phyloP scores from a whole-genome alignment of 768 basidiomycete species.

The Coprinopsis marcescibilis region DNA sequence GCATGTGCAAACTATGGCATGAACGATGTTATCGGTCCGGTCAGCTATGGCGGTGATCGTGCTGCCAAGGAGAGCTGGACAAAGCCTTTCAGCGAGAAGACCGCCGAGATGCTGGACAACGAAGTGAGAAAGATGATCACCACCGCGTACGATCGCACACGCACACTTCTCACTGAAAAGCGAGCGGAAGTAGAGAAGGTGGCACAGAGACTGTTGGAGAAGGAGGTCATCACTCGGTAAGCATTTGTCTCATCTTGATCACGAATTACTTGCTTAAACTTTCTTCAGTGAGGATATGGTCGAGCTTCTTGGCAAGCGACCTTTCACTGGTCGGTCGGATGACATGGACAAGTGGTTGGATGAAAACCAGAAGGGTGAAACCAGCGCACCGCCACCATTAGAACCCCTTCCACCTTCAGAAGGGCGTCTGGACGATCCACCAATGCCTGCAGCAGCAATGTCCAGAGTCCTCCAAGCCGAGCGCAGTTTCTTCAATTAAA shows the following conservation, averaged over 20 bases:
- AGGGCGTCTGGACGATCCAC: constrained; percentile 29
- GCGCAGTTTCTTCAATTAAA: constrained; percentile 11
- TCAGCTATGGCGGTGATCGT: constrained; percentile 90
- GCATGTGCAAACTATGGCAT: constrained; percentile 95
- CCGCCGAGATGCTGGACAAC: constrained; percentile 85
- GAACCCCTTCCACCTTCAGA: constrained; percentile 37
- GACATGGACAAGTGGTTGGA: constrained; percentile 99
- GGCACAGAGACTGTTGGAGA: constrained; percentile 82
- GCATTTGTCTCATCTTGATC: constrained; percentile 17
- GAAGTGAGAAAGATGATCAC: constrained; percentile 97
- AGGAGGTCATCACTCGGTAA: constrained; percentile 92
- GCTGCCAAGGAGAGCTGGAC: constrained; percentile 85
- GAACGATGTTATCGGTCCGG: constrained; percentile 91
- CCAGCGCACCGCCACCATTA: constrained; percentile 60
- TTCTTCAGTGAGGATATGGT: constrained; percentile 80
- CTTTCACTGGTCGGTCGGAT: constrained; percentile 70
- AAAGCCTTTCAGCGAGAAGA: constrained; percentile 98
- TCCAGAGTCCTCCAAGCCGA: constrained; percentile 25
- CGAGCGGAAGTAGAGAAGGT: constrained; percentile 90
- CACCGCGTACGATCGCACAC: constrained; percentile 81
- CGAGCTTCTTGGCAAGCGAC: constrained; percentile 71
- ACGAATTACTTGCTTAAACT: constrained; percentile 9
- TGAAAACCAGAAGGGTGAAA: constrained; percentile 54
- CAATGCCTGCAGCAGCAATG: constrained; percentile 42
- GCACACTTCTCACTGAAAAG: constrained; percentile 72